Evolutionary conservation across 345 rosid species (phyloP).

Genomic region (Populus simonii): DNA sequence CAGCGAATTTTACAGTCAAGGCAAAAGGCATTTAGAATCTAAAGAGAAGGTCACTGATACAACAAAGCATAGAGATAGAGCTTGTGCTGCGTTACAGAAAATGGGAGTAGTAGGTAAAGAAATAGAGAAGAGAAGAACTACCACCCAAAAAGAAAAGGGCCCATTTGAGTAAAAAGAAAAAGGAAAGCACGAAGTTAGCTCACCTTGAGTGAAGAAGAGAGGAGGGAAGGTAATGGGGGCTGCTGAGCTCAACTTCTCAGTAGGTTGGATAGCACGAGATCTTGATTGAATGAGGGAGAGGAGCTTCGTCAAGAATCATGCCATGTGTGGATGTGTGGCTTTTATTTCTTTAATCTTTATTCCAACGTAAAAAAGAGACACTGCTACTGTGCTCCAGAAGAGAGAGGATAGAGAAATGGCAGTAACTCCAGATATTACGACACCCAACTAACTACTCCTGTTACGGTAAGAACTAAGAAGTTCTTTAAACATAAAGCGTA

Average conservation of each 20-base stretch:
- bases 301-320: background rate
- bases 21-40: background rate
- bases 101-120: background rate
- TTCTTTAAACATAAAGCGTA: no score
- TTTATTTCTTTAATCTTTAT: background rate
- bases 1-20: background rate
- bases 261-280: background rate
- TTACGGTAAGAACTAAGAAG: no score
- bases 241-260: background rate
- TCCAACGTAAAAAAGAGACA: background rate
- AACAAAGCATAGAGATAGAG: background rate
- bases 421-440: no score
- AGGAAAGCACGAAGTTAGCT: background rate
- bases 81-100: background rate
- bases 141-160: background rate
- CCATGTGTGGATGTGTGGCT: conserved; percentile 1
- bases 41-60: background rate
- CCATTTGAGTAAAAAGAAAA: background rate
- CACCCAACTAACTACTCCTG: no score
- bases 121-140: background rate
- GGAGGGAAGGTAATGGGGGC: background rate
- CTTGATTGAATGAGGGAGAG: background rate
- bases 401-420: no score
- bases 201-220: background rate
- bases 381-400: no score